Evolutionary conservation across 371 early-diverging fungal genomes (phyloP).

Genomic region (Actinomucor elegans): DNA sequence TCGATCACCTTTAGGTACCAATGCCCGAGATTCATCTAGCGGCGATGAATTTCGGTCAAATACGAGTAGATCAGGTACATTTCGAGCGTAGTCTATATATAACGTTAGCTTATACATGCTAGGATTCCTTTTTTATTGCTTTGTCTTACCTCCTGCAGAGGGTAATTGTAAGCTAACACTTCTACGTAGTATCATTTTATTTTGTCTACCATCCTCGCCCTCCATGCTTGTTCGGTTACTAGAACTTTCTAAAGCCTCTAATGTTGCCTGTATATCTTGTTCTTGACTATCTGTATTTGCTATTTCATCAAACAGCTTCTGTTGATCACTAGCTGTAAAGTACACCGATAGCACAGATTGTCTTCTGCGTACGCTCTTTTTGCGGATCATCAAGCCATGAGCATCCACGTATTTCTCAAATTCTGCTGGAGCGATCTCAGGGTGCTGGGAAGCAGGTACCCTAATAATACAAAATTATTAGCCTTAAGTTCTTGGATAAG

Average conservation of each 20-base stretch:
- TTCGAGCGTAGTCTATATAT: conserved; percentile 2
- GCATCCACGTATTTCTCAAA: conserved; percentile 51
- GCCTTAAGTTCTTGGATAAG: neutral
- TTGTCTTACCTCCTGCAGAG: conserved; percentile 36
- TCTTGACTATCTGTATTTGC: neutral
- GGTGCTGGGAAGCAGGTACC: conserved; percentile 66
- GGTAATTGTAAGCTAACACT: conserved; percentile 48
- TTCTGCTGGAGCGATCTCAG: conserved; percentile 61
- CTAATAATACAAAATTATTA: conserved; percentile 17
- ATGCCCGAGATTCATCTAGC: conserved; percentile 43
- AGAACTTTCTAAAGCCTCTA: neutral
- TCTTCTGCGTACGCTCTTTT: conserved; percentile 36
- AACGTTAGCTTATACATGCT: too few relatives aligned
- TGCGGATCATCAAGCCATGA: conserved; percentile 36
- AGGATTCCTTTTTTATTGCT: neutral
- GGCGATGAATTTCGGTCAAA: conserved; percentile 55
- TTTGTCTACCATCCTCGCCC: conserved; percentile 8
- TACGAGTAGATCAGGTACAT: conserved; percentile 41
- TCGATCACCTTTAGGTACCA: conserved; percentile 49
- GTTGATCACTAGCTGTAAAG: conserved; percentile 43
- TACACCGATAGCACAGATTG: conserved; percentile 52
- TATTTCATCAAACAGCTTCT: conserved; percentile 26
- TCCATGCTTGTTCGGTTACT: too few relatives aligned
- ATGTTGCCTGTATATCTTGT: neutral
- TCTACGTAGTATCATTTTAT: conserved; percentile 34